Base-by-base conservation (phyloP, 805 yeast species). In the Pichia paraexigua region DNA sequence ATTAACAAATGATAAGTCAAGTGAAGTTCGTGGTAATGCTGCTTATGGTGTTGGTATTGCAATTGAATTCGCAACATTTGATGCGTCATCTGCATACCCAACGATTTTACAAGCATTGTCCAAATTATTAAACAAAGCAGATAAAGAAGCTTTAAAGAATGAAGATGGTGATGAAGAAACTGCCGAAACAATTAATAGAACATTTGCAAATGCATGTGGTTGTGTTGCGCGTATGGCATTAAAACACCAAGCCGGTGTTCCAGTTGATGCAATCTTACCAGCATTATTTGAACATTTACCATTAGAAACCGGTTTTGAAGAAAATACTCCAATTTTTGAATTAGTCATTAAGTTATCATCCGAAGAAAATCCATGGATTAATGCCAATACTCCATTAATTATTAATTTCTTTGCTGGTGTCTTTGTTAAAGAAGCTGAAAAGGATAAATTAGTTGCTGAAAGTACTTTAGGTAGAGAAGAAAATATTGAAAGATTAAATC, bases 41-140 rank as follows among this genome's bases (percentile, higher is more conserved):
- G 97, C 97, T 18, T 94, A 89, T 67, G 99, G 98, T 74, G 82
- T 87, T 59, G 99, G 99, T 61, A 69, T 90, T 54, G 70, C 90
- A 54, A 68, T 82, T 54, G 80, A 79, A 62, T 60, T 71, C 69
- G 72, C 83, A 28, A 55, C 67, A 18, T 69, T 70, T 50, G 87
- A 83, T 60, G 76, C 84, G 57, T 71, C 85, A 41, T 68, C 82
- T 40, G 72, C 79, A 45, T 92, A 83, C 71, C 83, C 82, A 56
- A 74, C 80, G 46, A 79, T 92, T 52, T 77, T 94, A 66, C 74
- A 74, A 61, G 75, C 82, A 44, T 69, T 86, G 58, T 84, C 85
- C 54, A 83, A 84, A 65, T 73, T 90, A 60, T 75, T 94, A 64
- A 80, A 79, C 69, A 85, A 85, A 67, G 90, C 89, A 54, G 88